These are phyloP conservation scores for Pseudogymnoascus sp. DNA, from an alignment of 2,329 filamentous ascomycete genomes.

Conservation along the genomic window DNA sequence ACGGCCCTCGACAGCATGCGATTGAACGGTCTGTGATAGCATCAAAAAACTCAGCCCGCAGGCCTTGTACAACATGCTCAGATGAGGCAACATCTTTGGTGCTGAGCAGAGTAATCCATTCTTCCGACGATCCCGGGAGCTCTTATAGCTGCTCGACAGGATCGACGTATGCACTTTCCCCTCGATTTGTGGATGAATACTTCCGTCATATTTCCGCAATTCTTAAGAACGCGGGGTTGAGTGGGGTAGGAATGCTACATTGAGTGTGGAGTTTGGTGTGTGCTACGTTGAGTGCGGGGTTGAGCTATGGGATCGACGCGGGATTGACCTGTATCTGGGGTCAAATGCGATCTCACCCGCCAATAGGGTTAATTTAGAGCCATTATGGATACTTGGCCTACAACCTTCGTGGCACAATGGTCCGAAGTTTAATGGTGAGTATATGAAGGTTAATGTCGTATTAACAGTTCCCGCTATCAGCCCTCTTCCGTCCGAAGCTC, in stretches of 20 bases:
- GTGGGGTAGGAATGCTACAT: neutral
- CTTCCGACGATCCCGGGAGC: neutral
- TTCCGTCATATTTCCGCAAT: neutral
- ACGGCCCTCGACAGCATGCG: neutral
- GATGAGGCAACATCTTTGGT: constrained; percentile 1
- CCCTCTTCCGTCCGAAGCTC: neutral
- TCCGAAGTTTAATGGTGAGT: neutral
- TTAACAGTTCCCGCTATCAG: neutral
- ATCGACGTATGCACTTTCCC: neutral
- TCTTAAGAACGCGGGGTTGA: neutral
- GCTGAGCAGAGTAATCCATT: neutral
- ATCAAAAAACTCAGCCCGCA: neutral
- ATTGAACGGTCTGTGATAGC: neutral
- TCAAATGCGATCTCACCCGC: neutral
- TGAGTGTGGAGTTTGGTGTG: neutral
- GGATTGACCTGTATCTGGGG: neutral
- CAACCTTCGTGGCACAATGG: constrained; percentile 2
- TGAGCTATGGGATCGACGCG: neutral
- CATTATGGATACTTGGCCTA: neutral
- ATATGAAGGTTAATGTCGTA: neutral
- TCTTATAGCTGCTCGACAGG: neutral
- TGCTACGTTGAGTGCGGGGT: constrained; percentile 1
- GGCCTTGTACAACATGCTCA: neutral
- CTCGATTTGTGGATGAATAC: neutral
- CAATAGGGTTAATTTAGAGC: neutral